phyloP scores from a whole-genome alignment of 495 filamentous ascomycete genomes.

The Penicillium paxilli region DNA sequence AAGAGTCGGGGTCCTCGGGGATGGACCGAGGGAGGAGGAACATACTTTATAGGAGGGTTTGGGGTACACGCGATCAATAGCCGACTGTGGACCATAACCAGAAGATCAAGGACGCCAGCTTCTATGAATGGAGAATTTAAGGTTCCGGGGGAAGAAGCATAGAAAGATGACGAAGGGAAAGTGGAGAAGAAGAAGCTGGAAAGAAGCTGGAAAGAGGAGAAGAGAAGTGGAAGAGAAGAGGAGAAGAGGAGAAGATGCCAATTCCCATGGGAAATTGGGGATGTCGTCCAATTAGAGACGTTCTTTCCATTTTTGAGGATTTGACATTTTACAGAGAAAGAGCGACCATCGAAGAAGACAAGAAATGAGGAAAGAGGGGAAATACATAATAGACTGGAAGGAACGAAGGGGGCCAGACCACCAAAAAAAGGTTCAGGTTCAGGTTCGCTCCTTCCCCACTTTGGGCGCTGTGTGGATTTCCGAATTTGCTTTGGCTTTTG shows the following conservation, averaged over 20 bases:
- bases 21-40: not conserved
- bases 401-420: not conserved
- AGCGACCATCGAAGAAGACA: too few relatives aligned
- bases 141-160: not conserved
- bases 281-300: too few relatives aligned
- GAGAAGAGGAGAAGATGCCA: not conserved
- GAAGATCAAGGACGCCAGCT: not conserved
- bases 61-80: not conserved
- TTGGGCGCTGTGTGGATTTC: not conserved
- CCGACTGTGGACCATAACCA: not conserved
- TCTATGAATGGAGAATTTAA: not conserved
- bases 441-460: not conserved
- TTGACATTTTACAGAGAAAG: too few relatives aligned
- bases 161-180: not conserved
- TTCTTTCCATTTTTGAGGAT: too few relatives aligned
- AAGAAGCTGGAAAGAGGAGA: not conserved
- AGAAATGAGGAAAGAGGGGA: too few relatives aligned
- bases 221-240: not conserved
- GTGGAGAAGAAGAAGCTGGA: not conserved
- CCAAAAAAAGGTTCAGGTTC: not conserved
- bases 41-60: constrained; percentile 3
- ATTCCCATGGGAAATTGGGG: too few relatives aligned
- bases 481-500: not conserved
- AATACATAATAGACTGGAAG: too few relatives aligned
- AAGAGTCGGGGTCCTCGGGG: constrained; percentile 9